Percentiles rank a stretch among this genome's conserved stretches.
Conservation (phyloP, 2,329 filamentous ascomycete species). For the Phialophora macrospora region DNA sequence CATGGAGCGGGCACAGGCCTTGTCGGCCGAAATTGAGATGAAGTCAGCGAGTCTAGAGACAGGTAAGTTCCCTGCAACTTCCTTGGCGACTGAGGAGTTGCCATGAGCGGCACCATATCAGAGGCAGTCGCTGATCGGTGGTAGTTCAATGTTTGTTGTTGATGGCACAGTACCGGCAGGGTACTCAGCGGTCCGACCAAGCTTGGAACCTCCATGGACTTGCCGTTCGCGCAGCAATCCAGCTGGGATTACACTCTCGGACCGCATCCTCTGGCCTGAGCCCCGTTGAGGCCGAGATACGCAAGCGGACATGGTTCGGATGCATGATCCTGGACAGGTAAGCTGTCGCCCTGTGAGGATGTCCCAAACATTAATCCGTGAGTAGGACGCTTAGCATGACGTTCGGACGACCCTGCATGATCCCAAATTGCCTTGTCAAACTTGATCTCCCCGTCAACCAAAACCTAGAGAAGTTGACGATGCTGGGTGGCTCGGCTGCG, state of each 20-base stretch:
- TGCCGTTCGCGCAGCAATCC: constrained; percentile 32
- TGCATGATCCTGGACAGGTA: constrained; percentile 33
- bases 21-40: constrained; percentile 31
- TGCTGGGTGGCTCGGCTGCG: constrained; percentile 17
- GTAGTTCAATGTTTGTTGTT: constrained; percentile 32
- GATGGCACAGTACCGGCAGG: constrained; percentile 35
- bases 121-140: constrained; percentile 4
- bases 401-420: constrained; percentile 30
- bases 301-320: constrained; percentile 33
- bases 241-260: constrained; percentile 30
- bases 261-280: constrained; percentile 22
- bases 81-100: neutral
- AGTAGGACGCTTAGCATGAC: constrained; percentile 34
- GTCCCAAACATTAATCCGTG: neutral
- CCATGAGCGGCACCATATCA: no score
- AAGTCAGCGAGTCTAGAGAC: constrained; percentile 34
- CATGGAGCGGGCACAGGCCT: constrained; percentile 32
- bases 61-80: constrained; percentile 12
- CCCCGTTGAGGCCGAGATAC: constrained; percentile 28
- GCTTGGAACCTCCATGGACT: constrained; percentile 34
- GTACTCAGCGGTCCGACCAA: constrained; percentile 33
- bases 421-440: constrained; percentile 30
- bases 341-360: neutral
- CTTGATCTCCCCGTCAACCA: constrained; percentile 33
- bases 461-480: constrained; percentile 26